Base-by-base conservation (phyloP, 2,329 filamentous ascomycete genomes). In the Ilyonectria mors-panacis region DNA sequence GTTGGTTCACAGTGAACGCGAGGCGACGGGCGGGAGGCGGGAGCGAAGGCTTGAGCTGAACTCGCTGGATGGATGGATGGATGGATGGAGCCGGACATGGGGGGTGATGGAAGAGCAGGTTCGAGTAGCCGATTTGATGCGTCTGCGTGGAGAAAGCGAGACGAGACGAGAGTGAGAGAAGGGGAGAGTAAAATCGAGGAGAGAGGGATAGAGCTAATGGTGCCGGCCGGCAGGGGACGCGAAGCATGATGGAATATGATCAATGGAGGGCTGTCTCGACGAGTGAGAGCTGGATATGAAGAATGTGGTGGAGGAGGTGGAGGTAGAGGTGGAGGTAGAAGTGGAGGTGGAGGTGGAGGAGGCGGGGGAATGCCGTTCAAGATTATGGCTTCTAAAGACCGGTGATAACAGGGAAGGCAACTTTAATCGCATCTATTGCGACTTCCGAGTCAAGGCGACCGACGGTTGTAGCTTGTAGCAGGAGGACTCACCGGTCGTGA, bases 61-160 rank as follows among this genome's bases (percentile, higher is more conserved):
- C 21, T 48, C 12, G 26, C 15, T 15, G 23, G 45, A 15, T 26
- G 26, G 26, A 4, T 26, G 23, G 23, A 3, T 26, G 35, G 63
- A 48, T 55, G 63, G 51, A 48, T 45, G 51, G 35, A 57, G 28
- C 57, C 12, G 42, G 23, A 51, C 44, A 61, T 61, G 57, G 57
- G 55, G 26, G 37, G 35, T n/a, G 50, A 51, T 56, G 48, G 37
- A 66, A 66, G 55, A 56, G 54, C 19, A 50, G 55, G 51, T 65
- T 65, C 44, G 66, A 70, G 65, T 53, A 60, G 63, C 64, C 26
- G 30, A 47, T 48, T 53, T n/a, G 47, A 55, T 57, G 53, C 45
- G 59, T 54, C 28, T 47, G 53, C 54, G 48, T 54, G 59, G 59
- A 57, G 59, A 57, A 45, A 45, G 26, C 26, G 59, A 45, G 44